Evolutionary conservation across 2,329 filamentous ascomycete species (phyloP).

Genomic region (Penicillium sp.): DNA sequence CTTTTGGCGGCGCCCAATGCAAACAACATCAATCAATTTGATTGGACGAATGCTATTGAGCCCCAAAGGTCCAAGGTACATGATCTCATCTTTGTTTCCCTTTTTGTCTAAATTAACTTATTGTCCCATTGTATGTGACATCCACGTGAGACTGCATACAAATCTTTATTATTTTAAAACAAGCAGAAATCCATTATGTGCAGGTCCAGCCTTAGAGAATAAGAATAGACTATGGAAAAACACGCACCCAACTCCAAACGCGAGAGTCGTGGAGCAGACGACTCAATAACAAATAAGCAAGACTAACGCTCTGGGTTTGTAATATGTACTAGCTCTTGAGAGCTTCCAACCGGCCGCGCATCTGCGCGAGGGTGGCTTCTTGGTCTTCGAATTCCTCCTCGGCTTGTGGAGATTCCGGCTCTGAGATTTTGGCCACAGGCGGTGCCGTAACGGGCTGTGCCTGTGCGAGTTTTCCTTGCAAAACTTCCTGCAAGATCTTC

Average conservation of each 20-base stretch:
- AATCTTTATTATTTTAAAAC: not conserved
- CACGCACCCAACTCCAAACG: constrained; percentile 16
- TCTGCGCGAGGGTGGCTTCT: constrained; percentile 88
- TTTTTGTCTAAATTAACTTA: not conserved
- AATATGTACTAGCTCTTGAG: constrained; percentile 70
- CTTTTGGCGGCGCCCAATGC: not conserved
- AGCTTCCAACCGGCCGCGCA: constrained; percentile 87
- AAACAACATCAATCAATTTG: not conserved
- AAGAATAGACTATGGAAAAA: constrained; percentile 17
- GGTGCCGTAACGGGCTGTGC: constrained; percentile 54
- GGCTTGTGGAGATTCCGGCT: constrained; percentile 45
- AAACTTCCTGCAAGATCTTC: constrained; percentile 85
- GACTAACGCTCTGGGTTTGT: not conserved
- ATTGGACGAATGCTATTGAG: not conserved
- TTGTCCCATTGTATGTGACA: not conserved
- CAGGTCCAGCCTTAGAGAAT: constrained; percentile 29
- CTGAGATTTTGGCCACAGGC: constrained; percentile 44
- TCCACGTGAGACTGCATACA: not conserved
- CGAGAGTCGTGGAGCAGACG: constrained; percentile 7
- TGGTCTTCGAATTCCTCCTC: constrained; percentile 79
- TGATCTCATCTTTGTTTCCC: not conserved
- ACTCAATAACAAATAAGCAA: not conserved
- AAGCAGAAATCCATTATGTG: constrained; percentile 13
- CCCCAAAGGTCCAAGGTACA: not conserved
- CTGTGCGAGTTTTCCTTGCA: constrained; percentile 77